Conservation (phyloP, 306 rosid species). For the Sesbania bispinosa region DNA sequence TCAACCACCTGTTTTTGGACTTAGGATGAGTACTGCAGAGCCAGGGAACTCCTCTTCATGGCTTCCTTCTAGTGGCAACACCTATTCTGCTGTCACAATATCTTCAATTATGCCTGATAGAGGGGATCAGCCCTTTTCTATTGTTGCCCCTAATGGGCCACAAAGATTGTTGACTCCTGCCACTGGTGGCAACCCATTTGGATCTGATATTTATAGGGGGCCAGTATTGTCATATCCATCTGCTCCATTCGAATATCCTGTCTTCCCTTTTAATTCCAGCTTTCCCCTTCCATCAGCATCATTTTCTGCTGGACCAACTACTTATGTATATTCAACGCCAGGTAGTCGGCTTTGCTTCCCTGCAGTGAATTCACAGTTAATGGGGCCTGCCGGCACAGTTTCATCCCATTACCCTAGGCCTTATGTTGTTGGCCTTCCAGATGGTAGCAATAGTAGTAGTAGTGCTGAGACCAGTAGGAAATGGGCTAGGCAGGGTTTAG, state of each 20-base stretch:
- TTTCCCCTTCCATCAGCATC: conserved; percentile 56
- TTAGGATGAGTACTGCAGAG: conserved; percentile 48
- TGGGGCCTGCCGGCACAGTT: conserved; percentile 54
- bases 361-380: conserved; percentile 47
- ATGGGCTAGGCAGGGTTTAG: conserved; percentile 69
- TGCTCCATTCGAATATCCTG: conserved; percentile 51
- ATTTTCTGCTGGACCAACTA: conserved; percentile 46
- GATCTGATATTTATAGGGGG: conserved; percentile 52
- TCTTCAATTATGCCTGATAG: conserved; percentile 61
- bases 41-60: conserved; percentile 54
- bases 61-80: conserved; percentile 56
- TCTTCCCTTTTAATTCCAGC: conserved; percentile 56
- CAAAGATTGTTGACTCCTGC: conserved; percentile 56
- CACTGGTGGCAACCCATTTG: conserved; percentile 45
- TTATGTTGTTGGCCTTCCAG: conserved; percentile 49
- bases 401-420: conserved; percentile 62
- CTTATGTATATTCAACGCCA: conserved; percentile 56
- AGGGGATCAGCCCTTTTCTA: conserved; percentile 56
- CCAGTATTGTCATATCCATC: conserved; percentile 56
- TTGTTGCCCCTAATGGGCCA: conserved; percentile 55
- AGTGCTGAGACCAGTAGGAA: conserved; percentile 49
- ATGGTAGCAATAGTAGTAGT: conserved; percentile 44
- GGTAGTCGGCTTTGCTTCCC: conserved; percentile 62
- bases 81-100: conserved; percentile 58
- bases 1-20: conserved; percentile 49